Evolutionary conservation across 83 land plant species (phyloP).

Genomic region (Larix sibirica): DNA sequence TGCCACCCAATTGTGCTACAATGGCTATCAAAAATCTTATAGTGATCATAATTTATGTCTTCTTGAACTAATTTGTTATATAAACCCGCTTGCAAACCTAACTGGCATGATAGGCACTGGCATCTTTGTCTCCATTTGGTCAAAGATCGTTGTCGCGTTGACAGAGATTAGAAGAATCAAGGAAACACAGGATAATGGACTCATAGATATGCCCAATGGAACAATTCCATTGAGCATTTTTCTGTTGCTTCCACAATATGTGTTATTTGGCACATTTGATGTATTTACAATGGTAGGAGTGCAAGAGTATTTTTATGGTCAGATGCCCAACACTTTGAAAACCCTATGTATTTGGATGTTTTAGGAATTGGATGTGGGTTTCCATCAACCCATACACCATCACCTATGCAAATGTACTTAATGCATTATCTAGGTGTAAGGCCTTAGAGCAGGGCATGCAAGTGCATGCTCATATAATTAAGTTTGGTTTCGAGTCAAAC

Average conservation of each 20-base stretch:
- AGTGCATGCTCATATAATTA: no score
- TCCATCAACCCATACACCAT: no score
- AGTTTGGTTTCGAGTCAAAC: no score
- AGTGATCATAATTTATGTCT: no score
- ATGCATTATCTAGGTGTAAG: no score
- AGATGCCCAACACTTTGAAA: conserved; percentile 43
- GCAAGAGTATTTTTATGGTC: conserved; percentile 52
- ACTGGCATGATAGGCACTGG: conserved; percentile 38
- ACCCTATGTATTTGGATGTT: conserved; percentile 43
- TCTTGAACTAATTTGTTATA: no score
- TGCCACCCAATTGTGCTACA: no score
- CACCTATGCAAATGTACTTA: no score
- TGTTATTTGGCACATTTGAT: conserved; percentile 32
- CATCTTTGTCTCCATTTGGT: conserved; percentile 22
- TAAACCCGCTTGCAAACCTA: no score
- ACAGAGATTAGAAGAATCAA: conserved; percentile 30
- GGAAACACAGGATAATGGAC: conserved; percentile 14
- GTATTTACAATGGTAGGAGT: conserved; percentile 48
- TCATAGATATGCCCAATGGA: conserved; percentile 21
- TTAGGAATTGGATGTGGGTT: conserved; percentile 34
- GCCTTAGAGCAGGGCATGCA: no score
- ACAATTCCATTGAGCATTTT: conserved; percentile 35
- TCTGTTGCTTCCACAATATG: conserved; percentile 39
- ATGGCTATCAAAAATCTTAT: no score
- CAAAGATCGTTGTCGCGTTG: conserved; percentile 39